Base-by-base conservation (phyloP, 352 stramenopile genomes). In the Globisporangium carolinianum region DNA sequence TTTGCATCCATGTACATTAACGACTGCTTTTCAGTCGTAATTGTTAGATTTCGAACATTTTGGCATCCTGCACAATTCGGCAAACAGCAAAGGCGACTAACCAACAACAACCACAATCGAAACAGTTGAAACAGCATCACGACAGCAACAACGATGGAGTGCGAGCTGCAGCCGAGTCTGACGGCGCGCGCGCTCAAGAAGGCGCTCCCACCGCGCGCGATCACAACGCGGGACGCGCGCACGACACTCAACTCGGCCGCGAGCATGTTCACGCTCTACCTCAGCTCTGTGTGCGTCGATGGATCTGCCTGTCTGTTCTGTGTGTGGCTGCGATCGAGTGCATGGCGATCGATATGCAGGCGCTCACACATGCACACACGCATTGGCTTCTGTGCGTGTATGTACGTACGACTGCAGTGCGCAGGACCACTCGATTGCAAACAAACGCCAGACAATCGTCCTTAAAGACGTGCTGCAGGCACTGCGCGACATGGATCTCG, bases 201-300 rank as follows among this genome's bases (percentile, higher is more conserved):
- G 65, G 62, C 68, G 57, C 71, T 94, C 32, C 78, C 79, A 3
- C 78, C 86, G 57, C 80, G 83, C 53, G 67, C 82, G 8, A 78
- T 84, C 52, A 51, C 91, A 51, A 84, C 79, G 6, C 83, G 76
- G 47, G 84, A 94, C 55, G 84, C 76, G 36, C 75, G 75, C 5
- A 60, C 72, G 47, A 88, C 77, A 37, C 55, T 94, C 14, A 91
- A 94, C 67, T 79, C 79, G 35, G 79, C 79, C 11, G 63, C 76
- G 35, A 89, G 71, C 63, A 79, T 94, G 63, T 94, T 94, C 59
- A 86, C 82, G 55, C 62, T 92, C 39, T 94, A 90, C 53, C 60
- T 91, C 47, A 74, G 77, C 43, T 72, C 84, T 9, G 64, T 85
- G 84, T 94, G 60, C 54, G 80, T 76, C 0, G 18, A 11, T 15